Evolutionary conservation across 768 basidiomycete species (phyloP).

Genomic region (Termitomyces sp.): DNA sequence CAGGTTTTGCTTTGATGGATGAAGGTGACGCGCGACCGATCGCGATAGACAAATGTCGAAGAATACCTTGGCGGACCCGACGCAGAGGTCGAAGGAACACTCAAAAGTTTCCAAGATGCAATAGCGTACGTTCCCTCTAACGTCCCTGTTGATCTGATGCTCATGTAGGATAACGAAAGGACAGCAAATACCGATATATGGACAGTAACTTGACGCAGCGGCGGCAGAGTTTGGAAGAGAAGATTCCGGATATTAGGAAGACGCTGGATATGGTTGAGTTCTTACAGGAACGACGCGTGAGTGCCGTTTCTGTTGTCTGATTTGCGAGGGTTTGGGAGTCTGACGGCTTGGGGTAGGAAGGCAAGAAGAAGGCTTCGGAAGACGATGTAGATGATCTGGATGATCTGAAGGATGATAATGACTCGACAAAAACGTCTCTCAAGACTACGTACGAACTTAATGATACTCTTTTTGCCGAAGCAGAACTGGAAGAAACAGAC

Average conservation of each 20-base stretch:
- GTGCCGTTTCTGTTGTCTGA: constrained; percentile 14
- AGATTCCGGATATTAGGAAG: constrained; percentile 94
- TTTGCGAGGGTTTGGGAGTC: too few species aligned
- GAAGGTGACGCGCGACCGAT: constrained; percentile 3
- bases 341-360: constrained; percentile 40
- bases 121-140: constrained; percentile 65
- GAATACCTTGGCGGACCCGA: constrained; percentile 79
- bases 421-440: constrained; percentile 44
- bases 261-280: constrained; percentile 87
- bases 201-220: constrained; percentile 80
- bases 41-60: constrained; percentile 72
- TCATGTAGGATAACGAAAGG: constrained; percentile 29
- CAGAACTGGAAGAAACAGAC: constrained; percentile 80
- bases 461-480: constrained; percentile 92
- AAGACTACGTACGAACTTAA: constrained; percentile 92
- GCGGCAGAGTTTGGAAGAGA: constrained; percentile 75
- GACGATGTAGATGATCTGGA: constrained; percentile 30
- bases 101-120: constrained; percentile 86
- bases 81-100: constrained; percentile 67
- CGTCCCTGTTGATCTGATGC: constrained; percentile 9
- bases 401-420: constrained; percentile 38
- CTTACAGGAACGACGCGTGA: constrained; percentile 64
- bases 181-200: constrained; percentile 99
- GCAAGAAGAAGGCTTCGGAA: constrained; percentile 42
- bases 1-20: neutral